Evolutionary conservation across 2,329 filamentous ascomycete genomes (phyloP).

Genomic region (Neopestalotiopsis sp.): DNA sequence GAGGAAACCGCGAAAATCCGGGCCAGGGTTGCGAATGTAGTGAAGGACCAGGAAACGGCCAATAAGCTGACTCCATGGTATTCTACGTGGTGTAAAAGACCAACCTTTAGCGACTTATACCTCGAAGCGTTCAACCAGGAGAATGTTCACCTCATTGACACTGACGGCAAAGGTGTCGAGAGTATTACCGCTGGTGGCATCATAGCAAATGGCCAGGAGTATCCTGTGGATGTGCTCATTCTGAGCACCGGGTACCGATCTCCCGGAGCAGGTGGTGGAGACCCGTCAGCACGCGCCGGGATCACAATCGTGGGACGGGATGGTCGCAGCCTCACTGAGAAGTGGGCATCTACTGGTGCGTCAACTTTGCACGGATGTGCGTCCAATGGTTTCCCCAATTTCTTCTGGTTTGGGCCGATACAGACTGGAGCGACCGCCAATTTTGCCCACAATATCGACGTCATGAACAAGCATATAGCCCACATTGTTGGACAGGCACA

Average conservation of each 20-base stretch:
- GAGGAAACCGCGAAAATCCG: slow-evolving; percentile 41
- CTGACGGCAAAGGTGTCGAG: slow-evolving; percentile 56
- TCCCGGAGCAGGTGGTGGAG: slow-evolving; percentile 22
- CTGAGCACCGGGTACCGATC: slow-evolving; percentile 44
- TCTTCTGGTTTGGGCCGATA: slow-evolving; percentile 9
- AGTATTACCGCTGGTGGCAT: slow-evolving; percentile 51
- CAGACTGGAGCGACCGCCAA: slow-evolving; percentile 12
- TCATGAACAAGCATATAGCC: slow-evolving; percentile 5
- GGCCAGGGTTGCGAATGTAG: slow-evolving; percentile 7
- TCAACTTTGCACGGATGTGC: slow-evolving; percentile 20
- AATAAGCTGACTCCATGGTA: slow-evolving; percentile 59
- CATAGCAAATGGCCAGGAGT: slow-evolving; percentile 50
- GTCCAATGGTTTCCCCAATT: slow-evolving; percentile 20
- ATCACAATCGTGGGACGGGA: slow-evolving; percentile 5
- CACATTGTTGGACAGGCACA: slow-evolving; percentile 2
- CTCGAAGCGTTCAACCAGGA: slow-evolving; percentile 61
- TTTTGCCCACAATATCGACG: slow-evolving; percentile 8
- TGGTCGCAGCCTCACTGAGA: slow-evolving; percentile 9
- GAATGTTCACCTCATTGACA: slow-evolving; percentile 66
- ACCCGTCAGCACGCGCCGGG: slow-evolving; percentile 13
- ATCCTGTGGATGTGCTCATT: slow-evolving; percentile 44
- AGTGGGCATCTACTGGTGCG: slow-evolving; percentile 12
- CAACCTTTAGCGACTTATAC: slow-evolving; percentile 65
- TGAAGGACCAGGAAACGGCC: slow-evolving; percentile 10
- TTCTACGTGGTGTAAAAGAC: slow-evolving; percentile 66